Base-by-base conservation (phyloP, 805 yeast genomes). In the Hanseniaspora occidentalis region DNA sequence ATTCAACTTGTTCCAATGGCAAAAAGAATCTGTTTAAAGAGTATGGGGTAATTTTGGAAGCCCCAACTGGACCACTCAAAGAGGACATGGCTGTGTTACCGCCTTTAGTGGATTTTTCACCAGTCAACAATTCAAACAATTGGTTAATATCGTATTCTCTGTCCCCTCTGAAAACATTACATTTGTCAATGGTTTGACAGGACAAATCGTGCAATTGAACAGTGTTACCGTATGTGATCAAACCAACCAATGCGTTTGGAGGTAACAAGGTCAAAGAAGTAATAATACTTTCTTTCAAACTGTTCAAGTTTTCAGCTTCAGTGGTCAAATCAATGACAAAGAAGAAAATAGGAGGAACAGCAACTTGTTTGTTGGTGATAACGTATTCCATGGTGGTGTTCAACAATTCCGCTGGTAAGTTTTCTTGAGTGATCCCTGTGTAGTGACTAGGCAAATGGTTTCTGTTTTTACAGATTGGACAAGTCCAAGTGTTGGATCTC, bases 261-360 rank as follows among this genome's bases (percentile, higher is more conserved):
- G 97, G 97, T 53, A 89, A 72, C 51, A 84, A 64, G 38, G 82
- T 71, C 50, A 88, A 67, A 2, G 92, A 77, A 41, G 82, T 72
- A 38, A 83, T 72, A 53, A 86, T 69, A 25, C 89, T 70, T 50
- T 84, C 94, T 54, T 83, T 84, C 61, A 88, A 69, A 2, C 94
- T 83, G 56, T 77, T 75, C 52, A 88, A 69, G 56, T 84, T 86
- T 51, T 86, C 96, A 43, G 75, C 79, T 54, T 86, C 94, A 62
- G 89, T 89, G 58, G 95, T 84, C 46, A 85, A 65, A 60, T 88
- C 97, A 47, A 88, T 77, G 23, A 84, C 86, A 54, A 84, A 84
- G 43, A 85, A 62, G 58, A 84, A 88, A 36, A 84, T 74, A 8
- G 96, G 96, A 7, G 96, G 95, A 40, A 75, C 70, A 48, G 74